Evolutionary conservation across 179 eudicot genomes (phyloP).

Genomic region (Camellia oleifera): DNA sequence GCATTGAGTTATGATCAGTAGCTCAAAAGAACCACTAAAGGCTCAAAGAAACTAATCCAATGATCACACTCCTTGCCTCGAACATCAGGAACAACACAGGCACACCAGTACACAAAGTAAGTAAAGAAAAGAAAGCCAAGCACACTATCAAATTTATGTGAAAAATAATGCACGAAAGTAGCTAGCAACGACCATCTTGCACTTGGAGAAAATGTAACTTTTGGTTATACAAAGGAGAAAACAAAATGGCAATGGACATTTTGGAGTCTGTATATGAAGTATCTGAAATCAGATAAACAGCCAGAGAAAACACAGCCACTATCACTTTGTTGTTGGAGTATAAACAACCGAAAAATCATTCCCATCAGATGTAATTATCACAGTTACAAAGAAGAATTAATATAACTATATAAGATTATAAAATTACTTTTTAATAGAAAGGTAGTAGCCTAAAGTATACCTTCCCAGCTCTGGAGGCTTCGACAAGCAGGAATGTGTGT

Average conservation of each 20-base stretch:
- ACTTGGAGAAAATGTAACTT: neutral
- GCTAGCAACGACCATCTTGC: neutral
- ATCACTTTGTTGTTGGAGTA: neutral
- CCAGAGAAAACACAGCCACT: neutral
- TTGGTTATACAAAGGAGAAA: neutral
- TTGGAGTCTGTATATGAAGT: neutral
- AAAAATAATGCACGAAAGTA: neutral
- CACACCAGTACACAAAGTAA: neutral
- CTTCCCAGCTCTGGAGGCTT: slow-evolving; percentile 90
- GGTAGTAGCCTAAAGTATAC: slow-evolving; percentile 27
- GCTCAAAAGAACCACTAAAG: neutral
- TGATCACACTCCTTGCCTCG: neutral
- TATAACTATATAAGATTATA: neutral
- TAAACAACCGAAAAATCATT: neutral
- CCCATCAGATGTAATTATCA: neutral
- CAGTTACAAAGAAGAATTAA: neutral
- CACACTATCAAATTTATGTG: neutral
- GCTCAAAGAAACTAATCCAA: neutral
- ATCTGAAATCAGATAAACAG: neutral
- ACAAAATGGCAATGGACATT: neutral
- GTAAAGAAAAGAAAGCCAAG: neutral
- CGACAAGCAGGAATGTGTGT: slow-evolving; percentile 52
- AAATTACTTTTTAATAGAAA: neutral
- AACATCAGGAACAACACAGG: neutral
- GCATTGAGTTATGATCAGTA: neutral